Conservation (phyloP, 192 early-diverging fungal genomes). For the Coemansia umbellata region DNA sequence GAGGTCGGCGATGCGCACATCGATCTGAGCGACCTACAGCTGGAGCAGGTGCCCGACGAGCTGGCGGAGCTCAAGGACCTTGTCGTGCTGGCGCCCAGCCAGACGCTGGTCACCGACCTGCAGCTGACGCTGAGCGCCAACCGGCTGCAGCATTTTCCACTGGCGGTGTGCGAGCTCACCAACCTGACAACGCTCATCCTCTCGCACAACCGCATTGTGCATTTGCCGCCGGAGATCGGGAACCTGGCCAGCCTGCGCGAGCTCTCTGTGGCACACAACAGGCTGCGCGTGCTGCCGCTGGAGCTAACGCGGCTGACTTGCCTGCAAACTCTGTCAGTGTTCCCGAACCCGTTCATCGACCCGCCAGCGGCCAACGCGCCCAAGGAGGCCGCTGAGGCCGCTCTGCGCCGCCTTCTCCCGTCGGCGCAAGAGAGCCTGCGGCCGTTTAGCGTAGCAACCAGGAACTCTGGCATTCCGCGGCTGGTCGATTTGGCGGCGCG, state of each 20-base stretch:
- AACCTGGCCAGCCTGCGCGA: conserved; percentile 43
- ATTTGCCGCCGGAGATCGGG: conserved; percentile 47
- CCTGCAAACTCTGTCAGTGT: conserved; percentile 32
- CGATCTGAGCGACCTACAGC: conserved; percentile 50
- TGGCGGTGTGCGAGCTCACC: conserved; percentile 40
- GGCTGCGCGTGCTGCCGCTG: conserved; percentile 27
- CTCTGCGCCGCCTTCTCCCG: conserved; percentile 1
- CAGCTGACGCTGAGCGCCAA: conserved; percentile 40
- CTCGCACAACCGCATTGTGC: conserved; percentile 40
- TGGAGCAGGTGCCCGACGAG: conserved; percentile 45
- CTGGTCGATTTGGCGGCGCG: conserved; percentile 46
- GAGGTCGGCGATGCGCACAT: conserved; percentile 43
- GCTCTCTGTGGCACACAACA: conserved; percentile 46
- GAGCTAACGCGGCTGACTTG: conserved; percentile 26
- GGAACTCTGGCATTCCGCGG: conserved; percentile 19
- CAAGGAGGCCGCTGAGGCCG: background rate
- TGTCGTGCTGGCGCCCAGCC: conserved; percentile 40
- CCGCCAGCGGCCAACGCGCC: conserved; percentile 6
- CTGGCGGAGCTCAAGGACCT: conserved; percentile 50
- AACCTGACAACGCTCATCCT: conserved; percentile 51
- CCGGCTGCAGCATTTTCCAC: conserved; percentile 25
- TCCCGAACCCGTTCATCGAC: conserved; percentile 36
- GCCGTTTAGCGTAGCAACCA: conserved; percentile 10
- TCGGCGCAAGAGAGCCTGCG: background rate
- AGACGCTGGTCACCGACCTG: conserved; percentile 32